phyloP scores from a whole-genome alignment of 139 green algal genomes.

The Closterium sp. region DNA sequence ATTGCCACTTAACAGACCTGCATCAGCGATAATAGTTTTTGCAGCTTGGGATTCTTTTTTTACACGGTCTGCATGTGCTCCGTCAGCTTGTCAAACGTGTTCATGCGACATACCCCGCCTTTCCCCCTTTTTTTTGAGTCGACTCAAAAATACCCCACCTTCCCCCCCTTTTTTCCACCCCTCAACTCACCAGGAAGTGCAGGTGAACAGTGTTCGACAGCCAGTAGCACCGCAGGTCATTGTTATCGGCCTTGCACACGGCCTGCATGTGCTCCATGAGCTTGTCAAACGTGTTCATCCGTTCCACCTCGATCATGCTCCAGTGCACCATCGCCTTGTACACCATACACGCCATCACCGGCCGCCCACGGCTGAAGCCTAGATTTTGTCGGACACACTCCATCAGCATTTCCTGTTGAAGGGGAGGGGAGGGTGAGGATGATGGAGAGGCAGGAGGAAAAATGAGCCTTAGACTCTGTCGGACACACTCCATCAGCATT shows the following conservation, averaged over 20 bases:
- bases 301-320: conserved; percentile 8
- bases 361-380: not conserved
- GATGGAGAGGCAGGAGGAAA: too few relatives aligned
- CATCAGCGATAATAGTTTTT: too few relatives aligned
- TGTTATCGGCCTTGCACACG: not conserved
- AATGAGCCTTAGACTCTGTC: too few relatives aligned
- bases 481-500: not conserved
- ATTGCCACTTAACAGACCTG: too few relatives aligned
- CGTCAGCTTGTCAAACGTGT: not conserved
- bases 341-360: conserved; percentile 4
- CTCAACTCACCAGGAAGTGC: conserved; percentile 19
- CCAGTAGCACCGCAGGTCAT: not conserved
- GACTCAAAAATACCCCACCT: too few relatives aligned
- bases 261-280: not conserved
- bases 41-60: too few relatives aligned
- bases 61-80: not conserved
- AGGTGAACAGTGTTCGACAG: not conserved
- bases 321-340: conserved; percentile 22
- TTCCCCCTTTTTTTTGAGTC: too few relatives aligned
- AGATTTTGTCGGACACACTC: not conserved
- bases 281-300: not conserved
- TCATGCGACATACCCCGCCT: too few relatives aligned
- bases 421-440: too few relatives aligned
- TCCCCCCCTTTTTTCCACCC: too few relatives aligned
- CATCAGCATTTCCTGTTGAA: not conserved